Conservation (phyloP, 2,329 filamentous ascomycete genomes). For the Biscogniauxia mediterranea region DNA sequence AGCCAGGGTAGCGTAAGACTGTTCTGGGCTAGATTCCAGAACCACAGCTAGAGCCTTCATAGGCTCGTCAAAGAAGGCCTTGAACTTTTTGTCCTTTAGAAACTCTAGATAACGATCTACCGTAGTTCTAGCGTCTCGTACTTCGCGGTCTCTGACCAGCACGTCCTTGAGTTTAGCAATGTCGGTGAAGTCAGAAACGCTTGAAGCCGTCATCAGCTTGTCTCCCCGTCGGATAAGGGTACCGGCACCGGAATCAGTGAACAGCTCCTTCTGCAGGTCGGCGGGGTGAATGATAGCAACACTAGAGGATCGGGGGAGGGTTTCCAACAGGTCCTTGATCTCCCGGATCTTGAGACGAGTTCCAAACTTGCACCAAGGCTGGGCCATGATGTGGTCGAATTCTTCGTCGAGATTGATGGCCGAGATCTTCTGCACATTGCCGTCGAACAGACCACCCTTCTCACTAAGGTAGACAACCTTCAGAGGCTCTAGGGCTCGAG, state of each 20-base stretch:
- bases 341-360: constrained; percentile 96
- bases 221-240: constrained; percentile 90
- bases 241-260: constrained; percentile 92
- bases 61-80: constrained; percentile 89
- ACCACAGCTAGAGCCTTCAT: constrained; percentile 93
- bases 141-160: constrained; percentile 76
- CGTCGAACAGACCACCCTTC: constrained; percentile 94
- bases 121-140: constrained; percentile 76
- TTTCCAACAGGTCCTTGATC: constrained; percentile 89
- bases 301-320: constrained; percentile 85
- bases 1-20: constrained; percentile 75
- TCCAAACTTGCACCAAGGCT: constrained; percentile 93
- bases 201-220: constrained; percentile 75
- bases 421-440: constrained; percentile 91
- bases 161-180: constrained; percentile 76
- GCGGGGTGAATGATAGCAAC: constrained; percentile 97
- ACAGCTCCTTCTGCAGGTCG: constrained; percentile 93
- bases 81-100: constrained; percentile 75
- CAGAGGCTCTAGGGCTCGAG: constrained; percentile 81
- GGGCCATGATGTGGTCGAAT: constrained; percentile 86
- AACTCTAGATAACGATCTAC: constrained; percentile 85
- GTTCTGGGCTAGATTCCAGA: constrained; percentile 66
- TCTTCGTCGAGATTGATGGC: constrained; percentile 97
- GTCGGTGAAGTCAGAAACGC: constrained; percentile 73
- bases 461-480: constrained; percentile 99